Conservation (phyloP, 257 asterid genomes). For the Penstemon eatonii region DNA sequence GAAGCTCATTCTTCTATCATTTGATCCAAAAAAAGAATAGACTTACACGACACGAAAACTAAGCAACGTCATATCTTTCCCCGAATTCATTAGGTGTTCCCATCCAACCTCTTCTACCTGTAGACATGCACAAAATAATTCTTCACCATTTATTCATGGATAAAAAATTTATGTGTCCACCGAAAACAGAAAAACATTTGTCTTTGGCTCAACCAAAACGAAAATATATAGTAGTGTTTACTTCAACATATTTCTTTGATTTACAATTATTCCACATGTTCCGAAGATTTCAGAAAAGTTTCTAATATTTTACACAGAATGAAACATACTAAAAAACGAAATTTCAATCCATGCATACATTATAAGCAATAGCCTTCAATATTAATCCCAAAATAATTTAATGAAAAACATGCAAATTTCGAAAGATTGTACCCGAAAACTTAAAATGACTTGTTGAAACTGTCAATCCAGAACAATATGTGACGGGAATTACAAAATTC, state of each 20-base stretch:
- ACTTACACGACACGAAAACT: slow-evolving; percentile 63
- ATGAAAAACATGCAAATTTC: background rate
- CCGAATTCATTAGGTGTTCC: slow-evolving; percentile 65
- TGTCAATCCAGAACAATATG: background rate
- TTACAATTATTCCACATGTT: no score
- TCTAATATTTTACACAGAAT: background rate
- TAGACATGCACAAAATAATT: slow-evolving; percentile 13
- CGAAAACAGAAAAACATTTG: background rate
- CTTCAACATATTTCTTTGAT: no score
- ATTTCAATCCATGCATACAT: no score
- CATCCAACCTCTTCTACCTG: slow-evolving; percentile 92
- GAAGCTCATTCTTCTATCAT: no score
- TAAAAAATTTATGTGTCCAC: background rate
- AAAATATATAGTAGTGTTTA: no score
- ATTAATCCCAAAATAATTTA: background rate
- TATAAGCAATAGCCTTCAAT: background rate
- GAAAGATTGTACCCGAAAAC: background rate
- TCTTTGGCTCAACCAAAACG: no score
- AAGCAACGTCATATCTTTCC: slow-evolving; percentile 58
- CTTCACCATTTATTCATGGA: slow-evolving; percentile 4
- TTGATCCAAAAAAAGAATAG: background rate
- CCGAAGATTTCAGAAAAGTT: background rate
- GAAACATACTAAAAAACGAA: background rate
- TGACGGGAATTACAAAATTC: no score
- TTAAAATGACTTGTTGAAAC: background rate